Evolutionary conservation across 306 rosid species (phyloP).

Genomic region (Vachellia collinsii): DNA sequence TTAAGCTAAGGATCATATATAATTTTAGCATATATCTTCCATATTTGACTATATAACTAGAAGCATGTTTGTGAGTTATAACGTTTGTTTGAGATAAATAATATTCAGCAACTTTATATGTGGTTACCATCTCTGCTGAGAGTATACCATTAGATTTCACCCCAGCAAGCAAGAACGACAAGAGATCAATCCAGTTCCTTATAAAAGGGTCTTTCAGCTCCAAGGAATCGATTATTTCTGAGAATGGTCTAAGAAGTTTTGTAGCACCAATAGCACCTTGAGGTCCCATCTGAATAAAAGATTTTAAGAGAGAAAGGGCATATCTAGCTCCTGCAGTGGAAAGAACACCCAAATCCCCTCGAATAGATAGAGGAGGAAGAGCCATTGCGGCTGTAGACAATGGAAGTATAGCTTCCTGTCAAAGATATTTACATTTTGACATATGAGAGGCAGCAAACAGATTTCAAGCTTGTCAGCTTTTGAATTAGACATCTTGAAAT

Average conservation of each 20-base stretch:
- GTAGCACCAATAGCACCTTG: constrained; percentile 80
- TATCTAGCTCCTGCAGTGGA: constrained; percentile 94
- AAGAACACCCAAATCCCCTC: constrained; percentile 87
- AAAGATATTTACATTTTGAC: constrained; percentile 38
- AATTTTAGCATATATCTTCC: not conserved
- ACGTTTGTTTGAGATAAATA: constrained; percentile 13
- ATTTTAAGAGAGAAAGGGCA: constrained; percentile 77
- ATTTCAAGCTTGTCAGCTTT: constrained; percentile 12
- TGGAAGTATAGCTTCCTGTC: constrained; percentile 87
- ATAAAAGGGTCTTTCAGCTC: constrained; percentile 77
- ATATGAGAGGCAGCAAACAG: constrained; percentile 24
- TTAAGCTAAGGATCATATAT: not conserved
- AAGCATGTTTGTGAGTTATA: not conserved
- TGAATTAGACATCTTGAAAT: constrained; percentile 1
- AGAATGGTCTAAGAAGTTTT: constrained; percentile 85
- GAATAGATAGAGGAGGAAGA: constrained; percentile 88
- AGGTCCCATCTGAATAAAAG: constrained; percentile 89
- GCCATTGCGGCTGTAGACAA: constrained; percentile 91
- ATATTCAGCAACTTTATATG: not conserved
- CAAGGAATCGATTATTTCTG: constrained; percentile 78
- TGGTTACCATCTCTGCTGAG: constrained; percentile 92
- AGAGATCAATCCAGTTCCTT: constrained; percentile 85
- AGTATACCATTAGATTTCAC: constrained; percentile 79
- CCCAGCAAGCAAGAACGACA: constrained; percentile 95
- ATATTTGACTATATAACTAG: not conserved